Percentiles rank a stretch among this genome's conserved stretches.
These are phyloP conservation scores for Solanum peruvianum DNA, from an alignment of 257 asterid genomes.

Conservation along the genomic window DNA sequence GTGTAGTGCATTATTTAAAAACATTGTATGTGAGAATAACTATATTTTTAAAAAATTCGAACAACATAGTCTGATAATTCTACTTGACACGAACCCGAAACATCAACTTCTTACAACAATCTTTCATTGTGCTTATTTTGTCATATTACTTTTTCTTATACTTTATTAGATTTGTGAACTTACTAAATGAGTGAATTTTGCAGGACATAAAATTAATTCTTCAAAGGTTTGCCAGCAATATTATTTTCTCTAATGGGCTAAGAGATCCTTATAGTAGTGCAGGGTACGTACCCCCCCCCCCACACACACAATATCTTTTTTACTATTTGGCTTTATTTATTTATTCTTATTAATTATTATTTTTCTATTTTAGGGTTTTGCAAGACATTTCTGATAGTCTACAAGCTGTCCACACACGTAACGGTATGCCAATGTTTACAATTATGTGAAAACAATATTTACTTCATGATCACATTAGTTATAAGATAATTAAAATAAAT, in stretches of 20 bases:
- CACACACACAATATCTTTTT: neutral
- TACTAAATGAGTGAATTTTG: neutral
- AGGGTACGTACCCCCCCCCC: constrained; percentile 7
- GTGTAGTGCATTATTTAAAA: neutral
- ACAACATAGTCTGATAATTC: fast-evolving
- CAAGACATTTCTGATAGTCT: constrained; percentile 32
- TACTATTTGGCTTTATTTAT: neutral
- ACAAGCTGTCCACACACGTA: constrained; percentile 30
- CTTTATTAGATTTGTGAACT: neutral
- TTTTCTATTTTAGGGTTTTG: constrained; percentile 20
- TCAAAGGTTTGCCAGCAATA: constrained; percentile 26
- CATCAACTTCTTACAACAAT: neutral
- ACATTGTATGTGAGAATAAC: fast-evolving
- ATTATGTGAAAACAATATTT: neutral
- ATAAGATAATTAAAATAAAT: neutral
- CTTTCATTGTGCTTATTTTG: neutral
- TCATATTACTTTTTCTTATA: neutral
- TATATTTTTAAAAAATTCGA: neutral
- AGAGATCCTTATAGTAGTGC: constrained; percentile 37
- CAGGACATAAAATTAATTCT: constrained; percentile 40
- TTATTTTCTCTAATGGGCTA: constrained; percentile 41
- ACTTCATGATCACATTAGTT: neutral
- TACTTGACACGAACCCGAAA: neutral
- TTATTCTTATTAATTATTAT: neutral
- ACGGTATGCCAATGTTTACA: constrained; percentile 19